These are phyloP conservation scores for Coleophoma crateriformis DNA, from an alignment of 2,329 filamentous ascomycete species.

Conservation along the genomic window DNA sequence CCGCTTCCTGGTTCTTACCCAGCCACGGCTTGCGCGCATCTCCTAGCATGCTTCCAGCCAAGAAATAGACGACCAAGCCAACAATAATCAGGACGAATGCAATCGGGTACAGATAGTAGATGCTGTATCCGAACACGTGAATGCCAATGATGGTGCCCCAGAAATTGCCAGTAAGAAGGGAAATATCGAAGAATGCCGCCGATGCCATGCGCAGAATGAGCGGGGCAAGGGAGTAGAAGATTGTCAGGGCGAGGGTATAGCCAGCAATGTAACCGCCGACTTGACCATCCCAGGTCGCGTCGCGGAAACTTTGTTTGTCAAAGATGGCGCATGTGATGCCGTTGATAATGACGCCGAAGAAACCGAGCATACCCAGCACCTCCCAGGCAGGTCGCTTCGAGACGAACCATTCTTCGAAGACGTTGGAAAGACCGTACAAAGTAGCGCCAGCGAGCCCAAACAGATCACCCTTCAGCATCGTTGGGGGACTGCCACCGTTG, in stretches of 20 bases:
- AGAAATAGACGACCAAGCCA: conserved; percentile 82
- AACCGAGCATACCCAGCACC: conserved; percentile 83
- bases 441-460: conserved; percentile 87
- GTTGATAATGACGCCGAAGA: conserved; percentile 88
- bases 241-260: conserved; percentile 74
- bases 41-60: conserved; percentile 74
- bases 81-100: conserved; percentile 90
- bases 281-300: conserved; percentile 58
- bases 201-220: conserved; percentile 83
- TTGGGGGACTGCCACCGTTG: conserved; percentile 61
- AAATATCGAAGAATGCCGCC: conserved; percentile 96
- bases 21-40: conserved; percentile 96
- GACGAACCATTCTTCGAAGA: conserved; percentile 92
- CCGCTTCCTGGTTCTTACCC: conserved; percentile 76
- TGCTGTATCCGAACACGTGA: conserved; percentile 70
- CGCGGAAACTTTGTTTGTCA: conserved; percentile 67
- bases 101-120: conserved; percentile 92
- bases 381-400: conserved; percentile 84
- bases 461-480: conserved; percentile 84
- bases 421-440: conserved; percentile 86
- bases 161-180: conserved; percentile 88
- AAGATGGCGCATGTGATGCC: conserved; percentile 89
- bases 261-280: conserved; percentile 82
- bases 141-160: conserved; percentile 95
- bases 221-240: conserved; percentile 87